Base-by-base conservation (phyloP, 768 basidiomycete genomes). In the Tricholoma sp. region DNA sequence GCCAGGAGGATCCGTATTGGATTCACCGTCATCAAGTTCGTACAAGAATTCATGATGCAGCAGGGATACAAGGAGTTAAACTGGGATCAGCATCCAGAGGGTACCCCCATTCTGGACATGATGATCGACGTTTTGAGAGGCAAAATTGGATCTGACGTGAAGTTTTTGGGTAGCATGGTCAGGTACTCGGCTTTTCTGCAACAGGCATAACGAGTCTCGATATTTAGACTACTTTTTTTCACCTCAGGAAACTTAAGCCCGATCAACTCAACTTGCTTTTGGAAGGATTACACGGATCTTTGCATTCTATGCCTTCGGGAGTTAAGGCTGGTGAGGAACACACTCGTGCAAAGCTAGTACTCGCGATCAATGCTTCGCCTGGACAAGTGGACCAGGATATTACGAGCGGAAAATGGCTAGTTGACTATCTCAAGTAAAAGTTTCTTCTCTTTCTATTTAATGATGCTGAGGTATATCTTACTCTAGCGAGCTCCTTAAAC, bases 111-210 rank as follows among this genome's bases (percentile, higher is more conserved):
- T 66, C 50, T 66, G 36, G 75, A 78, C 20, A 61, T 80, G 33
- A 79, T 85, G 71, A 67, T 74, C n/a, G 63, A 70, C 7, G 67
- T 75, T 20, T 58, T 86, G 42, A 72, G 72, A 17, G 82, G 80
- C 3, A 72, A 73, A 4, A 60, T 80, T 11, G 68, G 63, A 2
- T 76, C 68, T 37, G 76, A 80, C 45, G 66, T 77, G 24, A 80
- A 74, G 53, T 68, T 74, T 57, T 65, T 86, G 8, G 77, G 74
- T 7, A 67, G 68, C n/a, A 73, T 79, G 50, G 66, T 80, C 48
- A 80, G 71, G 84, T 87, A 58, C 2, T 10, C 52, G 20, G 66
- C 52, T 37, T 4, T 10, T 9, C 33, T 47, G 49, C 36, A 15
- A 36, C 32, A 12, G 17, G 29, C 17, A 12, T 52, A 32, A 34